Percentiles rank a stretch among this genome's conserved stretches.
Conservation (phyloP, 2,329 filamentous ascomycete genomes). For the Fusarium begoniae region DNA sequence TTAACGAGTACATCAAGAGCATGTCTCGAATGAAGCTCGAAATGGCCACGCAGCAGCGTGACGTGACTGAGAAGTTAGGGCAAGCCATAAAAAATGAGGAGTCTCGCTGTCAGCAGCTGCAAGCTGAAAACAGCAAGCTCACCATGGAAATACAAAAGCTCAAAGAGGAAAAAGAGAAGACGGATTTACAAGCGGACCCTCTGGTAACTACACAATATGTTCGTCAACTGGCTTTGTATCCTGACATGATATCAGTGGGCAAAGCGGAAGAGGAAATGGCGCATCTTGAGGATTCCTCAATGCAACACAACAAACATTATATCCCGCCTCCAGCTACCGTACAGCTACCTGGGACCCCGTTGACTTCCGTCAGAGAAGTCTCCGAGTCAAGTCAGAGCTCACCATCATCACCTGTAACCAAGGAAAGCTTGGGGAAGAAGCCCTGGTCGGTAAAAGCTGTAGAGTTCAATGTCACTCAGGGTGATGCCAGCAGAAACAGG, state of each 20-base stretch:
- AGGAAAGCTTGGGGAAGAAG: not conserved
- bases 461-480: not conserved
- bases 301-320: not conserved
- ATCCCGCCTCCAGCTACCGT: not conserved
- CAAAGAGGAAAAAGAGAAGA: not conserved
- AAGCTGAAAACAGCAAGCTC: not conserved
- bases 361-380: not conserved
- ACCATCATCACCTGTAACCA: not conserved
- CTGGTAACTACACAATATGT: not conserved
- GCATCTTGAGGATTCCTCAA: not conserved
- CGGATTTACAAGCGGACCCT: not conserved
- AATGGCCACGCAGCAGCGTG: slow-evolving; percentile 1
- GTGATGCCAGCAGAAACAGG: not conserved
- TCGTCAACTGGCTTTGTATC: not conserved
- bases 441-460: not conserved
- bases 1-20: slow-evolving; percentile 11
- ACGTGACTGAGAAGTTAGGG: not conserved
- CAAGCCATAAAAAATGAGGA: not conserved
- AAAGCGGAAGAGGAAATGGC: not conserved
- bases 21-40: slow-evolving; percentile 23
- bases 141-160: not conserved
- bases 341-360: not conserved
- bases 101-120: not conserved
- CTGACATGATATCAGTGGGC: not conserved
- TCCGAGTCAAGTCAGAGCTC: not conserved